Percentiles rank a stretch among this genome's conserved stretches.
These are phyloP conservation scores for Laburnicola sp. DNA, from an alignment of 2,329 filamentous ascomycete genomes.

Conservation along the genomic window DNA sequence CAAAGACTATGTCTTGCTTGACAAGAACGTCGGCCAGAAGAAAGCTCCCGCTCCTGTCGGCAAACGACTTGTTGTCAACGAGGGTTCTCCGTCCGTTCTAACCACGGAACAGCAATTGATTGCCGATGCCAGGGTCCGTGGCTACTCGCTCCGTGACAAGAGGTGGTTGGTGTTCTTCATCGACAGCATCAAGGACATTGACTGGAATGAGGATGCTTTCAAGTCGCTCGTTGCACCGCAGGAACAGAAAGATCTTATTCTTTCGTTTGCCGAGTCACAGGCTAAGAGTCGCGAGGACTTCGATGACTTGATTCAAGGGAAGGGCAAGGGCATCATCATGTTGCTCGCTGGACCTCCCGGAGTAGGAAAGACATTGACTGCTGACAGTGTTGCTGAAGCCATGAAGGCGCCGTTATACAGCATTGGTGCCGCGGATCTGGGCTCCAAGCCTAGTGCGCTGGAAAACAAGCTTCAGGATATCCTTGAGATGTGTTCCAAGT, in stretches of 20 bases:
- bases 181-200: constrained; percentile 48
- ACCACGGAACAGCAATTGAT: constrained; percentile 23
- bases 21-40: constrained; percentile 2
- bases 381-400: constrained; percentile 38
- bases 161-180: constrained; percentile 39
- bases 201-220: constrained; percentile 51
- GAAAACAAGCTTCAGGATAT: constrained; percentile 80
- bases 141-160: constrained; percentile 26
- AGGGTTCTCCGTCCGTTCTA: not conserved
- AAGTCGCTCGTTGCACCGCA: constrained; percentile 46
- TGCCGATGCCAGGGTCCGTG: constrained; percentile 52
- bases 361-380: constrained; percentile 44
- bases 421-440: constrained; percentile 77
- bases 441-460: constrained; percentile 54
- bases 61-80: not conserved
- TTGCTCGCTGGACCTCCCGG: constrained; percentile 52
- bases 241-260: constrained; percentile 29
- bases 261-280: constrained; percentile 73
- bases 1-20: constrained; percentile 13
- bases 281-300: constrained; percentile 48
- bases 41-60: not conserved
- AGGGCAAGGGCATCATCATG: constrained; percentile 38
- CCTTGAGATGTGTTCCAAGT: constrained; percentile 73
- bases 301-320: constrained; percentile 46
- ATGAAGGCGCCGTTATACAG: constrained; percentile 58